Evolutionary conservation across 495 filamentous ascomycete genomes (phyloP).

Genomic region (Neurospora sp.): DNA sequence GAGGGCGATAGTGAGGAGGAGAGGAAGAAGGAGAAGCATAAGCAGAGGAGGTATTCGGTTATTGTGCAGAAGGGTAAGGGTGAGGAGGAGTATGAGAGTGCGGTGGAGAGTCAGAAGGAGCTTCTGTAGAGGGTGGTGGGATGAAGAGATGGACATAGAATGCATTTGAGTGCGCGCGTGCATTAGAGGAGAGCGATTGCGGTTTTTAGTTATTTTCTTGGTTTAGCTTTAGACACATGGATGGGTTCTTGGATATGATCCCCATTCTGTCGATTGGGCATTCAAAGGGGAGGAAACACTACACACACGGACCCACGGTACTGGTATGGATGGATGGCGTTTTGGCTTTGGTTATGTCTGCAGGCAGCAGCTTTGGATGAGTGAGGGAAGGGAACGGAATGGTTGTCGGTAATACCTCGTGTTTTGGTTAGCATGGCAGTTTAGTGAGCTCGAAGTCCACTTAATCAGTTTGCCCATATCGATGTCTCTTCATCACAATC

Average conservation of each 20-base stretch:
- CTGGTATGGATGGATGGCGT: neutral
- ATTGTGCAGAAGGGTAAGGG: conserved; percentile 28
- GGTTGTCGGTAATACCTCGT: neutral
- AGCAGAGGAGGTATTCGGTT: conserved; percentile 15
- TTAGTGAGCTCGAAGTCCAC: neutral
- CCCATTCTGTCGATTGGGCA: neutral
- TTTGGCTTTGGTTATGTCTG: neutral
- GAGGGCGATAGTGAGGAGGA: conserved; percentile 25
- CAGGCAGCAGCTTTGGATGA: neutral
- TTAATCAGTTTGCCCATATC: neutral
- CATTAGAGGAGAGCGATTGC: neutral
- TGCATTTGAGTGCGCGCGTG: neutral
- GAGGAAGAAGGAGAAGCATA: conserved; percentile 14
- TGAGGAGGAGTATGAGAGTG: conserved; percentile 28
- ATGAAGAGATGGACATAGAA: neutral
- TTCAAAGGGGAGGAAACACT: neutral
- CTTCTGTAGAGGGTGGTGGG: neutral
- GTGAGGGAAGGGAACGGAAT: neutral
- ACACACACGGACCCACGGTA: neutral
- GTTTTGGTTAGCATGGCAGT: neutral
- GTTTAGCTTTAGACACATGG: neutral
- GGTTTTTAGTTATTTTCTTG: neutral
- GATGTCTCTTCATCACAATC: neutral
- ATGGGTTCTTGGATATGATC: neutral
- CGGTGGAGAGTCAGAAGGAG: conserved; percentile 10